Conservation (phyloP, 768 basidiomycete species). For the Boletellus ananiceps region DNA sequence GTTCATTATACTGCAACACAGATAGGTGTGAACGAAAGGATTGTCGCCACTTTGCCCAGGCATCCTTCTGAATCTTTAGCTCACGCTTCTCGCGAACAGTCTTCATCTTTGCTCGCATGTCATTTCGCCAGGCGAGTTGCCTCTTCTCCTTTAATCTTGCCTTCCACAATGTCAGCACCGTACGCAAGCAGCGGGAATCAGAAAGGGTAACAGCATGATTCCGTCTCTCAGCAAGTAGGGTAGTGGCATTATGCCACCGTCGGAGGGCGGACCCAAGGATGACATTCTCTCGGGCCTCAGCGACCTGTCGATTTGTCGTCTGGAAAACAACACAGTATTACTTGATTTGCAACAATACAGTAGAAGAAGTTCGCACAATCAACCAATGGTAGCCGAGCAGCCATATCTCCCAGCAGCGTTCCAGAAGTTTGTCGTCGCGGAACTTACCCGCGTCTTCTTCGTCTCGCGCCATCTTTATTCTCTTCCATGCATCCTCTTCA, state of each 20-base stretch:
- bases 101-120: conserved; percentile 71
- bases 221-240: conserved; percentile 36
- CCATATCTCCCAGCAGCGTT: conserved; percentile 77
- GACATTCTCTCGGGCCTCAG: conserved; percentile 62
- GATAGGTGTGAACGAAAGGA: conserved; percentile 48
- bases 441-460: conserved; percentile 70
- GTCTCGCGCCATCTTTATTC: conserved; percentile 63
- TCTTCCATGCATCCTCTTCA: conserved; percentile 76
- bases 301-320: conserved; percentile 70
- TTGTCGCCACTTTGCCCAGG: conserved; percentile 67
- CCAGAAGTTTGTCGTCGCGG: conserved; percentile 55
- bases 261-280: conserved; percentile 55
- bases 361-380: conserved; percentile 44
- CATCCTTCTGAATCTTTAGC: conserved; percentile 46
- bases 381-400: conserved; percentile 67
- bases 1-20: conserved; percentile 45
- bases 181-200: conserved; percentile 41
- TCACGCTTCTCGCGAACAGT: conserved; percentile 54
- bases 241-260: conserved; percentile 51
- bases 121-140: conserved; percentile 58
- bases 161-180: conserved; percentile 50
- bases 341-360: conserved; percentile 12
- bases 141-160: conserved; percentile 47
- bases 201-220: conserved; percentile 42
- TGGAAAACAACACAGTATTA: conserved; percentile 28